Base-by-base conservation (phyloP, 345 rosid genomes). In the Salix udensis region DNA sequence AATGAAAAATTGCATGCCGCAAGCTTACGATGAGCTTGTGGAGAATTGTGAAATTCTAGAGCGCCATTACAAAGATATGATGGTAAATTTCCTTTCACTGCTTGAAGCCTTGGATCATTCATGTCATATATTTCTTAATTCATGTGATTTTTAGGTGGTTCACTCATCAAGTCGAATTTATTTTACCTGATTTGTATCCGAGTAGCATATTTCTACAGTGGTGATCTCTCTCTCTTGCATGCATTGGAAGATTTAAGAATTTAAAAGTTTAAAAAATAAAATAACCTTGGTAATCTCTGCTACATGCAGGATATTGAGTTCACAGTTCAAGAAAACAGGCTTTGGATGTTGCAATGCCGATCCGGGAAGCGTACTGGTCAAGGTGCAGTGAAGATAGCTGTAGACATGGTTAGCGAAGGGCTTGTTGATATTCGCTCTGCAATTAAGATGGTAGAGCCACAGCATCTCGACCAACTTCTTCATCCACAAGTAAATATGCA, bases 321-420 rank as follows among this genome's bases (percentile, higher is more conserved):
- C 84, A 95, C 98, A 5, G 97, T 95, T 44, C 98, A 93, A 85
- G 98, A 95, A 65, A 88, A 93, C 68, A 93, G 93, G 84, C 53
- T 95, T 78, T 95, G 98, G 98, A 93, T 95, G 98, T 53, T 95
- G 88, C 98, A 95, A 74, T 95, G 97, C 78, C 88, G 98, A 75
- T 71, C 97, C 0, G 97, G 98, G 50, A 95, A 95, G 79, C 89
- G 97, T 68, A 95, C 97, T 0, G 98, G 98, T 40, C 85, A 82
- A 83, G 93, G 97, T 13, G 97, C 98, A 0, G 94, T 95, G 26
- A 95, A 91, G 89, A 93, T 95, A 60, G 92, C 98, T 0, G 98
- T 91, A 2, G 97, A 95, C 85, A 91, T 95, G 97, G 96, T 89
- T 7, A 76, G 75, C 30, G 98, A 93, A 87, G 97, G 92, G 73